phyloP scores from a whole-genome alignment of 129 eudicot genomes.

The Mikania micrantha region DNA sequence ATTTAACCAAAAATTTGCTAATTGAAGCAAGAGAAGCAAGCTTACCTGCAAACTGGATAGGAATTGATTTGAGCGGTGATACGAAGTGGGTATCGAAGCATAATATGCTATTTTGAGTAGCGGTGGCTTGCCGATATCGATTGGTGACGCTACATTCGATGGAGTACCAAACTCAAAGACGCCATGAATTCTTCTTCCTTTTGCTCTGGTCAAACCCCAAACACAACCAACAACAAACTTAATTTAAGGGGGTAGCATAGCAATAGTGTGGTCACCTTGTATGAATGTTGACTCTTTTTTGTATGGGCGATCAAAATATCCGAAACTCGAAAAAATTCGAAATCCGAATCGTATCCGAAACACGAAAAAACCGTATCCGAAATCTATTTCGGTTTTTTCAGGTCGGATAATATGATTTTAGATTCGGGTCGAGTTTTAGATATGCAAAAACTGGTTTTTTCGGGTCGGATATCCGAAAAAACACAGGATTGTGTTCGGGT shows the following conservation, averaged over 20 bases:
- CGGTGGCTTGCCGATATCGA: background rate
- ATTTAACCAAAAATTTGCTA: background rate
- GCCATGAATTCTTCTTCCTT: background rate
- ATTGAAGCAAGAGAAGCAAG: background rate
- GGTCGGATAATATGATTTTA: too few relatives aligned
- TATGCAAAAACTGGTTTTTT: too few relatives aligned
- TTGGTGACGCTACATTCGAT: conserved; percentile 16
- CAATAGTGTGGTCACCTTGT: background rate
- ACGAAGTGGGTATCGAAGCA: conserved; percentile 1
- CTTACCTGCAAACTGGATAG: background rate
- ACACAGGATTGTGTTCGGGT: too few relatives aligned
- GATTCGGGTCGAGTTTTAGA: too few relatives aligned
- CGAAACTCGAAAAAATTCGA: too few relatives aligned
- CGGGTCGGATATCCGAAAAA: too few relatives aligned
- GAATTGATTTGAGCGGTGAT: conserved; percentile 14
- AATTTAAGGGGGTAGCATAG: background rate
- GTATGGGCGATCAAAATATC: too few relatives aligned
- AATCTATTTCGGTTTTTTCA: too few relatives aligned
- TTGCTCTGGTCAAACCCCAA: background rate
- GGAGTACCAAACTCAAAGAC: conserved; percentile 16
- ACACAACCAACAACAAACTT: background rate
- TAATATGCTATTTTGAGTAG: conserved; percentile 1
- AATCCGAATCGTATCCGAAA: too few relatives aligned
- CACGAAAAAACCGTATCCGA: too few relatives aligned
- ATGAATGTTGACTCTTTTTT: too few relatives aligned